Conservation (phyloP, 768 basidiomycete genomes). For the Auriscalpium microsporum region DNA sequence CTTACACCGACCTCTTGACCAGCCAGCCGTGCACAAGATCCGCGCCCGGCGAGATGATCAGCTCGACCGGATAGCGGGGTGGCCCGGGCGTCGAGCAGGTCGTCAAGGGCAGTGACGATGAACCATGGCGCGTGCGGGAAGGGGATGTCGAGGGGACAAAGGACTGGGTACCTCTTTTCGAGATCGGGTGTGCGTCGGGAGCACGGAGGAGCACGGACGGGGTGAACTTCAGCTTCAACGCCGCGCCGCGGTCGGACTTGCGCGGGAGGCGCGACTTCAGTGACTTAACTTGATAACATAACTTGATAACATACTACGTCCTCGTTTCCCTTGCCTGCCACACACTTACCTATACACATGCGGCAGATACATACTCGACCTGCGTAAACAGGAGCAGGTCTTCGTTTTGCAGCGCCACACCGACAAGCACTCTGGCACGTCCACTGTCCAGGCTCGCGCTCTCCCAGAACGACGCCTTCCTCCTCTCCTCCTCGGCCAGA, state of each 20-base stretch:
- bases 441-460: too few species aligned
- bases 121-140: slow-evolving; percentile 87
- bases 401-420: slow-evolving; percentile 78
- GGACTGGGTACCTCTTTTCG: slow-evolving; percentile 71
- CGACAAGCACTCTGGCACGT: too few species aligned
- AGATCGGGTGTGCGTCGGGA: slow-evolving; percentile 81
- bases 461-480: too few species aligned
- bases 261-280: too few species aligned
- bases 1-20: slow-evolving; percentile 69
- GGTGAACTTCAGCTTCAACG: too few species aligned
- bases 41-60: slow-evolving; percentile 88
- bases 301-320: too few species aligned
- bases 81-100: slow-evolving; percentile 80
- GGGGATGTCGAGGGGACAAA: slow-evolving; percentile 70
- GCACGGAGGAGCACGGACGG: too few species aligned
- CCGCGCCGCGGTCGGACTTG: too few species aligned
- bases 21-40: slow-evolving; percentile 73
- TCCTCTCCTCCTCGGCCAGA: slow-evolving; percentile 83
- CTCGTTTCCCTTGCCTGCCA: slow-evolving; percentile 3
- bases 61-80: slow-evolving; percentile 77
- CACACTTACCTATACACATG: background rate
- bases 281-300: too few species aligned
- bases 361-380: slow-evolving; percentile 65
- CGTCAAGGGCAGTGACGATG: slow-evolving; percentile 89
- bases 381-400: slow-evolving; percentile 76